phyloP scores from a whole-genome alignment of 1,139 yeast species.

The Pichia sorboxylosa region DNA sequence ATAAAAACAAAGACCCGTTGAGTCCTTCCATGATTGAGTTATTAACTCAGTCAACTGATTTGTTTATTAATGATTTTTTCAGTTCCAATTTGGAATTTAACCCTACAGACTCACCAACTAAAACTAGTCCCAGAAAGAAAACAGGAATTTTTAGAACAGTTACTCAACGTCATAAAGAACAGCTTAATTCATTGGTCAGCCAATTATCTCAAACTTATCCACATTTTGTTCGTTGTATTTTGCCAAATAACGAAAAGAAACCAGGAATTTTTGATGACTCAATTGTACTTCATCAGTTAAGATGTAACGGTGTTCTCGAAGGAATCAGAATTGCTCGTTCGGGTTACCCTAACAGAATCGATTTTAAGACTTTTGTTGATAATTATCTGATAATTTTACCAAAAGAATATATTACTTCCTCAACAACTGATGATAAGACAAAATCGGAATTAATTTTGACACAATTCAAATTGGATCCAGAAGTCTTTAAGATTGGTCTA shows the following conservation, averaged over 20 bases:
- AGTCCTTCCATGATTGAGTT: slow-evolving; percentile 59
- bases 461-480: slow-evolving; percentile 47
- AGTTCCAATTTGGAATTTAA: slow-evolving; percentile 18
- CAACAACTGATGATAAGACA: slow-evolving; percentile 42
- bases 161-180: slow-evolving; percentile 79
- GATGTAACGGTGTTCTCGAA: slow-evolving; percentile 96
- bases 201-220: slow-evolving; percentile 80
- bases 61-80: slow-evolving; percentile 40
- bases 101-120: slow-evolving; percentile 21
- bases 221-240: slow-evolving; percentile 90
- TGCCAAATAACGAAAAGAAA: slow-evolving; percentile 72
- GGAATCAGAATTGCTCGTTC: slow-evolving; percentile 96
- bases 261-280: slow-evolving; percentile 64
- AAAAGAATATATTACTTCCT: slow-evolving; percentile 11
- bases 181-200: slow-evolving; percentile 57
- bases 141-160: slow-evolving; percentile 60
- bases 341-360: slow-evolving; percentile 89
- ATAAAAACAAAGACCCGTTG: slow-evolving; percentile 89
- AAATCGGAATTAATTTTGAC: slow-evolving; percentile 61
- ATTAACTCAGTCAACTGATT: slow-evolving; percentile 45
- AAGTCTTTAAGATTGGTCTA: slow-evolving; percentile 63
- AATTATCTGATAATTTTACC: slow-evolving; percentile 55
- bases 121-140: slow-evolving; percentile 16
- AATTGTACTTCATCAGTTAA: slow-evolving; percentile 74
- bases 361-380: slow-evolving; percentile 66